Conservation (phyloP, 108 stramenopile species). For the Cyclotella atomus region DNA sequence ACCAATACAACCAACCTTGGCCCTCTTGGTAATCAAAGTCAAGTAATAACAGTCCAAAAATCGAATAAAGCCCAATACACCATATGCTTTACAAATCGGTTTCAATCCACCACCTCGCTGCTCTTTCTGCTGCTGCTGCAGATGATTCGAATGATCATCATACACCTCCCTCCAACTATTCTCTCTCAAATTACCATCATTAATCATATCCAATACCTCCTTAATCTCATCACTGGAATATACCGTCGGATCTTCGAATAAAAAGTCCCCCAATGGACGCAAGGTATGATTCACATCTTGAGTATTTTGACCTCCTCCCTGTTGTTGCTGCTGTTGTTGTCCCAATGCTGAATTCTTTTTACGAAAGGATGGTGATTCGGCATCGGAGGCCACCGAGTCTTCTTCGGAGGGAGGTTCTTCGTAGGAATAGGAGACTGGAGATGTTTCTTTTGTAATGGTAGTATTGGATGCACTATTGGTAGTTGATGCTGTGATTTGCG, state of each 20-base stretch:
- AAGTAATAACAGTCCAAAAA: constrained; percentile 98
- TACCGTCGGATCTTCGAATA: constrained; percentile 80
- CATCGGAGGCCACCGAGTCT: neutral
- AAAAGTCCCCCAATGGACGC: constrained; percentile 71
- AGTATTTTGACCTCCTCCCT: neutral
- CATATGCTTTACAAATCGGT: constrained; percentile 87
- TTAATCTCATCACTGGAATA: constrained; percentile 83
- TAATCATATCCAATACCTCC: constrained; percentile 88
- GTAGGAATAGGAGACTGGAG: neutral
- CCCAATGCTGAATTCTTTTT: constrained; percentile 1
- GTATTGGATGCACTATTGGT: too few species aligned
- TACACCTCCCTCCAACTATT: neutral
- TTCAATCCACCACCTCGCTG: constrained; percentile 62
- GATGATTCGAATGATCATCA: constrained; percentile 1
- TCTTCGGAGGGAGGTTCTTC: constrained; percentile 3
- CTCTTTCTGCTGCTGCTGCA: neutral
- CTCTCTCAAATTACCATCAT: constrained; percentile 70
- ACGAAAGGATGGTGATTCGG: neutral
- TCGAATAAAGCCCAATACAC: constrained; percentile 92
- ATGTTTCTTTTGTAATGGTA: neutral
- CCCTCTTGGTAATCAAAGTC: constrained; percentile 93
- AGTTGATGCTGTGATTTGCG: too few species aligned
- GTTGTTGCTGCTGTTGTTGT: constrained; percentile 27
- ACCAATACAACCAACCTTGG: constrained; percentile 95
- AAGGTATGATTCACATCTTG: constrained; percentile 30